Evolutionary conservation across 352 stramenopile species (phyloP).

Genomic region (Lagenidium giganteum): DNA sequence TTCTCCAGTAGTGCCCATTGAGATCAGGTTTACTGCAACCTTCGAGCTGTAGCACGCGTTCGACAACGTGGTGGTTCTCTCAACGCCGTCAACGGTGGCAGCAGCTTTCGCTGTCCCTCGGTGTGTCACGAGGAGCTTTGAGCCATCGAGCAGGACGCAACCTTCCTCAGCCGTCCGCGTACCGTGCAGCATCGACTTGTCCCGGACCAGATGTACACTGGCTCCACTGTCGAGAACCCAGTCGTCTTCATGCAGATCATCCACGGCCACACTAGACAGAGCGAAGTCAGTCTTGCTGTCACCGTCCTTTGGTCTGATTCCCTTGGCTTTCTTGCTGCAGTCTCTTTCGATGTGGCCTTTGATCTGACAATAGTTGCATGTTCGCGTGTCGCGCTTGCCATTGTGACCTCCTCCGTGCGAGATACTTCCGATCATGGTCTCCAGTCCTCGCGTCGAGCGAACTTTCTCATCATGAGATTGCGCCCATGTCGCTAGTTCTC

Average conservation of each 20-base stretch:
- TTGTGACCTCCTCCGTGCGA: too few species aligned
- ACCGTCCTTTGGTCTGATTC: too few species aligned
- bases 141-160: background rate
- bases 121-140: background rate
- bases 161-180: background rate
- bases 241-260: too few species aligned
- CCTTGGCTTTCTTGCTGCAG: background rate
- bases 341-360: background rate
- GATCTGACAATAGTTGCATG: background rate
- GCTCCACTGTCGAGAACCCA: conserved; percentile 2
- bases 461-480: too few species aligned
- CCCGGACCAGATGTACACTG: background rate
- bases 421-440: background rate
- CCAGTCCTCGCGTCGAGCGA: background rate
- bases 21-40: background rate
- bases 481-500: too few species aligned
- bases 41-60: background rate
- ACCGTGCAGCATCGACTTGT: background rate
- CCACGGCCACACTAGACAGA: too few species aligned
- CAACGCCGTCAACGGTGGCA: background rate
- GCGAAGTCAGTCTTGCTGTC: too few species aligned
- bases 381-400: background rate
- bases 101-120: background rate
- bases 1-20: background rate
- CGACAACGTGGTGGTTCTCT: background rate